Base-by-base conservation (phyloP, 108 stramenopile genomes). In the Pseudonitzschia pungens region DNA sequence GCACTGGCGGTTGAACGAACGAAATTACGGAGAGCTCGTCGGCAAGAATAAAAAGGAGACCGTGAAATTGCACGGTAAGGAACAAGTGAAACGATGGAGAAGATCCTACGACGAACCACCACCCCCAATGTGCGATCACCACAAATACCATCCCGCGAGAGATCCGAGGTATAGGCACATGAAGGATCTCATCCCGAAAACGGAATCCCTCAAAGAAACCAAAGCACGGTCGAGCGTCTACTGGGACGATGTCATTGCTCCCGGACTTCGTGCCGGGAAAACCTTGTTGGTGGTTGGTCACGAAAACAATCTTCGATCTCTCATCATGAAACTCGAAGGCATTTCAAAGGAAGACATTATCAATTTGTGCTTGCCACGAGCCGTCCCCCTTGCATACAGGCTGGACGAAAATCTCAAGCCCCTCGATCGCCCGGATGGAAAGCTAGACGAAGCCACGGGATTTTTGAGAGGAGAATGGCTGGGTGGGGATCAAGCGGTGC, bases 21-120 rank as follows among this genome's bases (percentile, higher is more conserved):
- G 96, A 11, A 70, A 86, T 72, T 97, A 95, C 66, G 94, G 92
- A 11, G 86, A 83, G 42, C 77, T 96, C 15, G 92, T 95, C 40
- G 98, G 98, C 2, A 77, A 91, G 73, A 89, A 98, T 73, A 98
- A 98, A 84, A 93, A 97, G 73, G 92, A 98, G 77, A 95, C 95
- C 1, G 91, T 88, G 40, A 90, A 85, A 72, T 75, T 85, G 33
- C 78, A 71, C 71, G 92, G 92, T n/a, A 74, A 71, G 36, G 89
- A 94, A 45, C 89, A 91, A 77, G 88, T 94, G 26, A 90, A 88
- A 79, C 76, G 85, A 18, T 97, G 87, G 96, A 92, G 97, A 79
- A 83, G 87, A 56, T 89, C 88, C 24, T 98, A 90, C 74, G 93
- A 96, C 72, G 91, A 92, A 32, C 96, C 96, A 33, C 97, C 97